Percentiles rank a stretch among this genome's conserved stretches.
Conservation (phyloP, 176 grass and related monocot species). For the Carex scoparia region DNA sequence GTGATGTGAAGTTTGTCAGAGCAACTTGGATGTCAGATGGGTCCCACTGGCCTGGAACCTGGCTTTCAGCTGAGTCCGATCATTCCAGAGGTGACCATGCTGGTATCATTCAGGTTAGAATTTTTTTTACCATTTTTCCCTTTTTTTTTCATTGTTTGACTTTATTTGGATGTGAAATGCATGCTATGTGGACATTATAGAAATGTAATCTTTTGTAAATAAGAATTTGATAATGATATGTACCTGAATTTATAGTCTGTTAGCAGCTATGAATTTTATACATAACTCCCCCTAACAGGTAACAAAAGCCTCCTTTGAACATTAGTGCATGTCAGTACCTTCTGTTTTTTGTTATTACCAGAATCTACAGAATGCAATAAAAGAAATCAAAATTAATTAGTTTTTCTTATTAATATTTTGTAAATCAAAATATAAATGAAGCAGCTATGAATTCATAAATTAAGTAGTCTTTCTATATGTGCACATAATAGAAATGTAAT, state of each 20-base stretch:
- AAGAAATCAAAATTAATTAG: background rate
- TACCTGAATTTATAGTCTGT: background rate
- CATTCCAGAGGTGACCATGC: conserved; percentile 80
- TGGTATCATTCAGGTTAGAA: conserved; percentile 76
- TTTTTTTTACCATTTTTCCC: background rate
- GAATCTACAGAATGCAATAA: background rate
- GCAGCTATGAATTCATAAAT: too few relatives aligned
- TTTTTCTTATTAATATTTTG: too few relatives aligned
- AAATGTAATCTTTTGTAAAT: background rate
- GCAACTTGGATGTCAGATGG: conserved; percentile 89
- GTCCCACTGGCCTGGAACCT: conserved; percentile 78
- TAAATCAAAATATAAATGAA: too few relatives aligned
- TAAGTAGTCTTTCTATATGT: too few relatives aligned
- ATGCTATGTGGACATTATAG: background rate
- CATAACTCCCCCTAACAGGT: background rate
- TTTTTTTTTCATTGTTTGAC: background rate
- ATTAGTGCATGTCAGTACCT: too few relatives aligned
- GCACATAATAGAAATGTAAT: too few relatives aligned
- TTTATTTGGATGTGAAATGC: background rate
- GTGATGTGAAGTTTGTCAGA: conserved; percentile 31
- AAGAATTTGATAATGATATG: background rate
- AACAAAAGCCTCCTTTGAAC: background rate
- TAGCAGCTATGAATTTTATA: too few relatives aligned
- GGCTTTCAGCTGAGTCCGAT: conserved; percentile 37
- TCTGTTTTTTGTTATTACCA: background rate